phyloP scores from a whole-genome alignment of 148 eudicot species.

The Agrostemma githago region DNA sequence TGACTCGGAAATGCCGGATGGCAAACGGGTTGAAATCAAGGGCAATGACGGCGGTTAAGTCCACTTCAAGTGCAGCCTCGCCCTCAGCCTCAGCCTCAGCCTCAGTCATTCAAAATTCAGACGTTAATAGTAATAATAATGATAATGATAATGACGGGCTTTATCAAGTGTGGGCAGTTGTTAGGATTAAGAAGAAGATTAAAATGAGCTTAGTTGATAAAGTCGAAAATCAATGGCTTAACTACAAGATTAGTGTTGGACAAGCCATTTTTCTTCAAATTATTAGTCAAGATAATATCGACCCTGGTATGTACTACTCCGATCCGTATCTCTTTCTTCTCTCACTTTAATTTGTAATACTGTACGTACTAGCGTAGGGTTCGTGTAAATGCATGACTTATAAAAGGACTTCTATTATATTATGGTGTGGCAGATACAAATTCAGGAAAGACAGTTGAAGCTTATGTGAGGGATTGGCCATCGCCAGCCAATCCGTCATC shows the following conservation, averaged over 20 bases:
- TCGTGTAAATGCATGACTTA: too few relatives aligned
- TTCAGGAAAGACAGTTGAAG: conserved; percentile 59
- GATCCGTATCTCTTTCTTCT: too few relatives aligned
- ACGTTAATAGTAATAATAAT: too few relatives aligned
- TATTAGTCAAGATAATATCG: conserved; percentile 55
- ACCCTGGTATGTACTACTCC: conserved; percentile 47
- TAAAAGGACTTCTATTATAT: neutral
- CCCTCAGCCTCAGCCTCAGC: too few relatives aligned
- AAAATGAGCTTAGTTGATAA: conserved; percentile 57
- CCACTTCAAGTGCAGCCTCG: too few relatives aligned
- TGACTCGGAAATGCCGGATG: too few relatives aligned
- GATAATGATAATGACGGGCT: too few relatives aligned
- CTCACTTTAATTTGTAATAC: neutral
- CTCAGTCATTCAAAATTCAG: too few relatives aligned
- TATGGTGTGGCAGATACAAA: conserved; percentile 52
- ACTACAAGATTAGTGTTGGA: conserved; percentile 57
- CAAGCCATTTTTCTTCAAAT: conserved; percentile 66
- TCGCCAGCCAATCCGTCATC: conserved; percentile 24
- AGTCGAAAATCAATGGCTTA: conserved; percentile 62
- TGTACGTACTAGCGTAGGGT: too few relatives aligned
- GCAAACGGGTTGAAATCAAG: too few relatives aligned
- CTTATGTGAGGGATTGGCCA: conserved; percentile 57
- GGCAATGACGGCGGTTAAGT: too few relatives aligned
- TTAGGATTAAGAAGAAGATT: conserved; percentile 69
- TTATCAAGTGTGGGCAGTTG: conserved; percentile 49